Evolutionary conservation across 805 yeast genomes (phyloP).

Genomic region (Geotrichum ghanense): DNA sequence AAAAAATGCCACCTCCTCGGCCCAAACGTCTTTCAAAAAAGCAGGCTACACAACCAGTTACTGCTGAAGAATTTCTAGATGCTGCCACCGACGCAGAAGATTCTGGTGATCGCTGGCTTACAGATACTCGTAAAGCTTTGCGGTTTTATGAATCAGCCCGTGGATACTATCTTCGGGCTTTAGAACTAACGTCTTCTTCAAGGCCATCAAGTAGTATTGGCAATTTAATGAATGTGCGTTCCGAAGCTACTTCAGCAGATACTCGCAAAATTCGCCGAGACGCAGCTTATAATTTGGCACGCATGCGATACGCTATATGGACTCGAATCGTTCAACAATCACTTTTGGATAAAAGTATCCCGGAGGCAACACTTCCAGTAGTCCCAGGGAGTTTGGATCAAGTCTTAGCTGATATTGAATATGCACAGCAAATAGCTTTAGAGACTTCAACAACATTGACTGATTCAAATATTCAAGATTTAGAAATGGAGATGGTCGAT

Average conservation of each 20-base stretch:
- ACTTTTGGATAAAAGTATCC: background rate
- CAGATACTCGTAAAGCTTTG: conserved; percentile 48
- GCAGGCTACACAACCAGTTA: conserved; percentile 14
- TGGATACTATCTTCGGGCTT: conserved; percentile 31
- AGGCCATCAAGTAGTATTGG: too few relatives aligned
- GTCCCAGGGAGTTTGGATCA: background rate
- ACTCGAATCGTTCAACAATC: conserved; percentile 31
- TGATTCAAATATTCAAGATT: background rate
- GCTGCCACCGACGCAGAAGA: conserved; percentile 54
- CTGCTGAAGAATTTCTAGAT: conserved; percentile 44
- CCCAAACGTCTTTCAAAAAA: background rate
- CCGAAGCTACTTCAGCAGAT: background rate
- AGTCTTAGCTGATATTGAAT: background rate
- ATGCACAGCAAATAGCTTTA: background rate
- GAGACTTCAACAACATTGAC: too few relatives aligned
- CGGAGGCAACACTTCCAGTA: background rate
- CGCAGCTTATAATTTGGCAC: conserved; percentile 44
- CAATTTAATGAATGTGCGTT: too few relatives aligned
- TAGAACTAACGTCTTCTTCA: too few relatives aligned
- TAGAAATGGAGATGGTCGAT: conserved; percentile 7
- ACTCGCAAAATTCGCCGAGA: conserved; percentile 24
- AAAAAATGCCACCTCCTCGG: background rate
- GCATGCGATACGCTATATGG: conserved; percentile 51
- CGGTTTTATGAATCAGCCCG: conserved; percentile 55
- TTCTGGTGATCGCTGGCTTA: conserved; percentile 63